A percentile compares a stretch with the other conserved stretches of the same genome.
Evolutionary conservation across 805 yeast species (phyloP).

Genomic region (Candida odintsovae): DNA sequence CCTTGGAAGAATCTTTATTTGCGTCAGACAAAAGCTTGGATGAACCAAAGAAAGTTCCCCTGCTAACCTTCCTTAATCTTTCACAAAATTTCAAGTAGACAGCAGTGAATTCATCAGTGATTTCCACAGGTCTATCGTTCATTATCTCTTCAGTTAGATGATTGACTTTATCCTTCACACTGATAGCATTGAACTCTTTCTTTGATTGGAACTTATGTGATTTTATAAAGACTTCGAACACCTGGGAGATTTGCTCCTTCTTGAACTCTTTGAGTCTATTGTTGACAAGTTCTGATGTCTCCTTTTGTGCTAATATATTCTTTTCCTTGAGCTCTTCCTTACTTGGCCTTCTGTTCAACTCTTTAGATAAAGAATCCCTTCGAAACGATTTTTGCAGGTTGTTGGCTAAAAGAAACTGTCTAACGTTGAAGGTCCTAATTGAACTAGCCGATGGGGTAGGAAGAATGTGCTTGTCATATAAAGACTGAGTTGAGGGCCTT

Average conservation of each 20-base stretch:
- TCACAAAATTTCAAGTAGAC: slow-evolving; percentile 4
- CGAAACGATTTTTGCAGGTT: slow-evolving; percentile 13
- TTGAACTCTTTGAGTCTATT: slow-evolving; percentile 10
- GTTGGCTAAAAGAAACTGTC: slow-evolving; percentile 2
- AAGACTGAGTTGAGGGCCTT: slow-evolving; percentile 10
- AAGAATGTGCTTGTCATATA: slow-evolving; percentile 16
- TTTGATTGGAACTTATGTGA: slow-evolving; percentile 14
- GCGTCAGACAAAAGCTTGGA: background rate
- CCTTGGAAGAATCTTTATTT: background rate
- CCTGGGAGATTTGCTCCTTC: slow-evolving; percentile 11
- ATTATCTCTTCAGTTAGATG: background rate
- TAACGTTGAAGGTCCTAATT: slow-evolving; percentile 2
- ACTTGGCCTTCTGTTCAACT: slow-evolving; percentile 17
- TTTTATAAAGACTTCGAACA: slow-evolving; percentile 10
- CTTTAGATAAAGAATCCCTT: slow-evolving; percentile 14
- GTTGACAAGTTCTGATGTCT: slow-evolving; percentile 4
- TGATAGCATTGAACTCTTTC: background rate
- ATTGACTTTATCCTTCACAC: background rate
- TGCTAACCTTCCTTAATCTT: background rate
- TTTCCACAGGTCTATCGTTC: background rate
- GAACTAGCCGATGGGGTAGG: slow-evolving; percentile 6
- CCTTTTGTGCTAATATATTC: slow-evolving; percentile 13
- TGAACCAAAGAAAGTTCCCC: background rate
- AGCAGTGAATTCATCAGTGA: slow-evolving; percentile 6
- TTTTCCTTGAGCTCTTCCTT: slow-evolving; percentile 14